Percentiles rank a stretch among this genome's conserved stretches.
These are phyloP conservation scores for Leccinum subgranulosum DNA, from an alignment of 768 basidiomycete species.

Conservation along the genomic window DNA sequence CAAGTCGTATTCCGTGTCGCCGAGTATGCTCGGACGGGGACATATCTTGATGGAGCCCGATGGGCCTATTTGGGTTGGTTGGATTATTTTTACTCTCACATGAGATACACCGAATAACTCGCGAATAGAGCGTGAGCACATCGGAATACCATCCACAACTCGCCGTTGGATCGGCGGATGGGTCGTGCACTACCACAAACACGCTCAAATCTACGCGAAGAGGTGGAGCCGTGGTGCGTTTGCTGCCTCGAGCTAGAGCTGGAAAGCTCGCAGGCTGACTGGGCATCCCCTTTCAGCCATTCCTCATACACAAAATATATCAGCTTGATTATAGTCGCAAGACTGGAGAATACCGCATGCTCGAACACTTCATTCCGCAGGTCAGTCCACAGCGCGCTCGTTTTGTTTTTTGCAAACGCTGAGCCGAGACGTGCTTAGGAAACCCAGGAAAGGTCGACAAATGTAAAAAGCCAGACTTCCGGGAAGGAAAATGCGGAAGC, in stretches of 20 bases:
- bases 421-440: constrained; percentile 36
- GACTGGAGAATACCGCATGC: constrained; percentile 75
- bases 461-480: constrained; percentile 32
- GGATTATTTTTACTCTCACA: neutral
- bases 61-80: constrained; percentile 82
- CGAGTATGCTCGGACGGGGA: constrained; percentile 70
- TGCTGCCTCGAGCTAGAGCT: neutral
- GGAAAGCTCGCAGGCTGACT: neutral
- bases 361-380: constrained; percentile 82
- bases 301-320: constrained; percentile 76
- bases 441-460: constrained; percentile 38
- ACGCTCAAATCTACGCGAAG: constrained; percentile 62
- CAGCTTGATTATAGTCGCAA: constrained; percentile 85
- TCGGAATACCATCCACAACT: constrained; percentile 90
- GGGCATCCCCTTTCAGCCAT: constrained; percentile 45
- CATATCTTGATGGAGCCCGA: constrained; percentile 69
- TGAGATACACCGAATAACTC: neutral
- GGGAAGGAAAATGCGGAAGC: constrained; percentile 18
- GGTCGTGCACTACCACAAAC: constrained; percentile 74
- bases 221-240: constrained; percentile 67
- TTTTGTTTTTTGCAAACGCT: neutral
- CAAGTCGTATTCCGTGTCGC: constrained; percentile 70
- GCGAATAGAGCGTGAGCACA: constrained; percentile 56
- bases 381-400: constrained; percentile 31
- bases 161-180: constrained; percentile 81